Conservation (phyloP, 768 basidiomycete species). For the Pleurotus eryngii region DNA sequence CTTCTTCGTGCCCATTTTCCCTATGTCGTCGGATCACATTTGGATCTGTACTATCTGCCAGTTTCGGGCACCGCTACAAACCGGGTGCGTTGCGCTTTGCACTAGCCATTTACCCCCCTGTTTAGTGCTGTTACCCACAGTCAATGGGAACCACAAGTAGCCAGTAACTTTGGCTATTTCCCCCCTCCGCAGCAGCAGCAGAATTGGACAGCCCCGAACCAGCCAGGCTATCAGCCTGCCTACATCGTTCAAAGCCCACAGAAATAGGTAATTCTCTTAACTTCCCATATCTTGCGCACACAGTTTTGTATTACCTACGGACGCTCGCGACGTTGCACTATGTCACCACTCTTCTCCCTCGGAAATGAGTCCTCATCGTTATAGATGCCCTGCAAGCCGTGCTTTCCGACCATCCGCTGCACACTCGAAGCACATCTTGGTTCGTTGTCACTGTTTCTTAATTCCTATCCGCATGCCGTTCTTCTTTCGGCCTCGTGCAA, state of each 20-base stretch:
- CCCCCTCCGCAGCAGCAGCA: constrained; percentile 18
- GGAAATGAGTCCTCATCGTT: background rate
- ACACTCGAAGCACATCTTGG: background rate
- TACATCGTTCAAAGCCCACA: constrained; percentile 28
- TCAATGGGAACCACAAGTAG: background rate
- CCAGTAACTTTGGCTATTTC: constrained; percentile 10
- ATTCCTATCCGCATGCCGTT: background rate
- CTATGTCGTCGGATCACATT: constrained; percentile 55
- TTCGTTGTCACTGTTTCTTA: background rate
- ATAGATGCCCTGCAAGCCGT: background rate
- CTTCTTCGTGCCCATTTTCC: constrained; percentile 71
- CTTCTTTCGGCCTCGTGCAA: background rate
- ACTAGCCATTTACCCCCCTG: background rate
- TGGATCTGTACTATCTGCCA: constrained; percentile 76
- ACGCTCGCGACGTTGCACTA: constrained; percentile 1
- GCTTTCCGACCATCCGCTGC: background rate
- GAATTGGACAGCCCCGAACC: constrained; percentile 27
- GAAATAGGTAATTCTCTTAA: constrained; percentile 10
- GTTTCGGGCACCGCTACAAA: constrained; percentile 51
- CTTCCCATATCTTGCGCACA: background rate
- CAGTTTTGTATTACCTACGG: constrained; percentile 1
- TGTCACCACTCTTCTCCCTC: constrained; percentile 4
- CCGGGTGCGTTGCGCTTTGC: constrained; percentile 36
- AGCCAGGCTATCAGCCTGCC: constrained; percentile 37
- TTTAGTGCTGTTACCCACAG: background rate